Percentiles rank a stretch among this genome's conserved stretches.
These are phyloP conservation scores for Leishmania major DNA, from an alignment of 208 protist species.

Conservation along the genomic window DNA sequence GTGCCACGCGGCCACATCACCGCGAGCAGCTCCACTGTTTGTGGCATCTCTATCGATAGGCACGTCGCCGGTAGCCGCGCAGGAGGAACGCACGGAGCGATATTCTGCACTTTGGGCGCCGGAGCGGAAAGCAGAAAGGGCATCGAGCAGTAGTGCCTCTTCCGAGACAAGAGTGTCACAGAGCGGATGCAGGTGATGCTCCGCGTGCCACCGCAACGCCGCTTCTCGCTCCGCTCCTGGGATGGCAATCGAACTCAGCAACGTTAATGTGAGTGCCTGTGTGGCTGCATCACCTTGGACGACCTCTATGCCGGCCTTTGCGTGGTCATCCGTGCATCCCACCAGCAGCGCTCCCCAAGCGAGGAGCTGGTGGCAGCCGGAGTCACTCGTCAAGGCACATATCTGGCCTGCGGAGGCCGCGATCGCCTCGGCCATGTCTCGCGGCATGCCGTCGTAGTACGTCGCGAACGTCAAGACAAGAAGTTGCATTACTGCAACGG, in stretches of 20 bases:
- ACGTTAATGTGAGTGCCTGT: not conserved
- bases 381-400: conserved; percentile 14
- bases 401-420: conserved; percentile 5
- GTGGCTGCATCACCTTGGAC: not conserved
- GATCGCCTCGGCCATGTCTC: not conserved
- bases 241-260: not conserved
- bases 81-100: not conserved
- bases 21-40: not conserved
- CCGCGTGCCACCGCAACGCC: conserved; percentile 8
- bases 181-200: conserved; percentile 5
- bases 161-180: conserved; percentile 10
- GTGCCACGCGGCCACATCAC: not conserved
- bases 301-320: not conserved
- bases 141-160: conserved; percentile 9
- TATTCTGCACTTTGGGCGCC: not conserved
- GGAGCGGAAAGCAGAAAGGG: not conserved
- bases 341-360: conserved; percentile 16
- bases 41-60: not conserved
- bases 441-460: not conserved
- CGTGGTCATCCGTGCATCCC: not conserved
- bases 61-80: not conserved
- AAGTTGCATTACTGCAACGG: conserved; percentile 15
- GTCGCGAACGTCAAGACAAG: conserved; percentile 4
- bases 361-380: not conserved
- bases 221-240: conserved; percentile 2